A percentile compares a stretch with the other conserved stretches of the same genome.
These are phyloP conservation scores for Rhododendron williamsianum DNA, from an alignment of 148 eudicot species.

Conservation along the genomic window DNA sequence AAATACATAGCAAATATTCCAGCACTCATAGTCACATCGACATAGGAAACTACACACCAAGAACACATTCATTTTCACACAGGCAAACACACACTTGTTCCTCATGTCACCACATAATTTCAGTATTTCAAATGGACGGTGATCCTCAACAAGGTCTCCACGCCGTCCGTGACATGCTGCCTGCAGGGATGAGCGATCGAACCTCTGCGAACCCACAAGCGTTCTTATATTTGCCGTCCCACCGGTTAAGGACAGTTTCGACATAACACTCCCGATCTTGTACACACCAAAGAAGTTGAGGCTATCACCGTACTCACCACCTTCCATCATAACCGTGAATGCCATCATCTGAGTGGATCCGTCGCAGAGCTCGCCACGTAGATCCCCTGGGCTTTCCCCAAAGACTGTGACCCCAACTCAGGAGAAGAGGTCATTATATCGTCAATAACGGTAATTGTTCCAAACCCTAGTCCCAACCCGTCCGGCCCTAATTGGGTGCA, in stretches of 20 bases:
- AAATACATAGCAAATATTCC: conserved; percentile 7
- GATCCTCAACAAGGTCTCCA: conserved; percentile 75
- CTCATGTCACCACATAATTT: conserved; percentile 11
- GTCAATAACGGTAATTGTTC: conserved; percentile 94
- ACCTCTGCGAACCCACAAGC: conserved; percentile 93
- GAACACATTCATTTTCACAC: conserved; percentile 21
- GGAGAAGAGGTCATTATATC: conserved; percentile 75
- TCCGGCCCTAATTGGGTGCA: conserved; percentile 73
- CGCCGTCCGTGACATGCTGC: conserved; percentile 75
- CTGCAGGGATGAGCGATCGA: conserved; percentile 71
- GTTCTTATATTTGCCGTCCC: conserved; percentile 90
- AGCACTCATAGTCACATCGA: conserved; percentile 7
- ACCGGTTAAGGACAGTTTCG: conserved; percentile 75
- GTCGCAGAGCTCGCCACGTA: conserved; percentile 89
- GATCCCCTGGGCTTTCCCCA: conserved; percentile 87
- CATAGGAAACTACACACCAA: conserved; percentile 11
- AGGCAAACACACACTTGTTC: conserved; percentile 13
- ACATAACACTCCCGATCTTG: conserved; percentile 66
- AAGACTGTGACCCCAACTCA: conserved; percentile 59
- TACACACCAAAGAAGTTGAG: conserved; percentile 90
- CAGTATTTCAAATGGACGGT: conserved; percentile 65
- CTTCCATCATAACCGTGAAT: conserved; percentile 89
- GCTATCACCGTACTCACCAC: conserved; percentile 96
- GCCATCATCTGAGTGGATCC: conserved; percentile 90
- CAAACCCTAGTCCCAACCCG: conserved; percentile 82